Evolutionary conservation across 495 filamentous ascomycete genomes (phyloP).

Genomic region (Penicillium parvum): DNA sequence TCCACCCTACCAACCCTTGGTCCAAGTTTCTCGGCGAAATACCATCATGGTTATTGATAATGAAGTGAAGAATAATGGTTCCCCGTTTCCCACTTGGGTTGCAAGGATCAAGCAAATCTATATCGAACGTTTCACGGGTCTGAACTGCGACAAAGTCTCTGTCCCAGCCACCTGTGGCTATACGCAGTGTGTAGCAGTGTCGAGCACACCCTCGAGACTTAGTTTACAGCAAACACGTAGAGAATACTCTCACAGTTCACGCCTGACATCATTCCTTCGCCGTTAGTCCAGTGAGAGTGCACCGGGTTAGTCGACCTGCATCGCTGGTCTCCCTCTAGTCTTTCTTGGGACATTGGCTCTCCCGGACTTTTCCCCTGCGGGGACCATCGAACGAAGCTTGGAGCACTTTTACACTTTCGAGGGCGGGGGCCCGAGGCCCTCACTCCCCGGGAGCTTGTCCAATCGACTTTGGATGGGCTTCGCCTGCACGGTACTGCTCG

Average conservation of each 20-base stretch:
- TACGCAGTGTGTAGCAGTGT: no score
- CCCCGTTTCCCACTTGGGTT: neutral
- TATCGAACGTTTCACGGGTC: no score
- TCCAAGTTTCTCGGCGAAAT: slow-evolving; percentile 6
- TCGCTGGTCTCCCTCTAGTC: no score
- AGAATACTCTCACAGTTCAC: neutral
- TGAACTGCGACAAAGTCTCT: no score
- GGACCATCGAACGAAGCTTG: neutral
- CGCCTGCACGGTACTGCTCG: slow-evolving; percentile 11
- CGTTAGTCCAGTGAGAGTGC: no score
- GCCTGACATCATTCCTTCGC: slow-evolving; percentile 12
- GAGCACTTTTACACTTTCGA: slow-evolving; percentile 16
- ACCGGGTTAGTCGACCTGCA: slow-evolving; percentile 18
- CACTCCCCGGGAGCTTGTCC: neutral
- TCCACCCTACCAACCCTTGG: neutral
- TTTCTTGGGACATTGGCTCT: no score
- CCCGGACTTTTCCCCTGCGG: no score
- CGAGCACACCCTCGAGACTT: no score
- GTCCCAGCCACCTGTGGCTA: no score
- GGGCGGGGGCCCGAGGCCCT: slow-evolving; percentile 12
- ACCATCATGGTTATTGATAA: no score
- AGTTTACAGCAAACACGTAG: no score
- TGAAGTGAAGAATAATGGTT: no score
- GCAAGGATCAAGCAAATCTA: neutral
- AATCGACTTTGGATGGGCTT: slow-evolving; percentile 1